Base-by-base conservation (phyloP, 306 rosid species). In the Inga laurina region DNA sequence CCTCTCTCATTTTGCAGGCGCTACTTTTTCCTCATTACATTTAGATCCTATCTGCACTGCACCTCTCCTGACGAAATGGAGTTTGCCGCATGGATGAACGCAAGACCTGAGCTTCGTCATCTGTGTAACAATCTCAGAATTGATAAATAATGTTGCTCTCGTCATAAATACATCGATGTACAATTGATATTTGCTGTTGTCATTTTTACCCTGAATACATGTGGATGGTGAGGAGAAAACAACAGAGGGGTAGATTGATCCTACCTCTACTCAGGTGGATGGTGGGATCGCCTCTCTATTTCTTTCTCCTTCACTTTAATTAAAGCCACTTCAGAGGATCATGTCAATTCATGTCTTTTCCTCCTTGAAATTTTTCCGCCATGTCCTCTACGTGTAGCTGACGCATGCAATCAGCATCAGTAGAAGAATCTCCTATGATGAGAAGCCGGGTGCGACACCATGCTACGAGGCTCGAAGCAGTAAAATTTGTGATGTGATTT, bases 41-140 rank as follows among this genome's bases (percentile, higher is more conserved):
- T 92, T 91, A 86, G 93, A 84, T 94, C 98, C n/a, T 94, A 94
- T 89, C 93, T 91, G 79, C 90, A 91, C 83, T 85, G 92, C 89
- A 87, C 85, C 75, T 84, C 88, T 21, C 88, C 94, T 48, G 85
- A 76, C 5, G 65, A 89, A 69, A 80, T 49, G 83, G 78, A 82
- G 72, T 92, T 92, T 65, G 41, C 91, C 48, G 85, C 86, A 7
- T 94, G 98, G 98, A 94, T 94, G 97, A 77, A 90, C 48, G 97
- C 88, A 12, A 88, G 98, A 89, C 98, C 98, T 34, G 98, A 94
- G 90, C 97, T 94, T 43, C 96, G 95, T 78, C 97, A 94, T 89
- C 86, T 94, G 57, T 92, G 94, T 84, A 91, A 90, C 81, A 94
- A 94, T 86, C 93, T 94, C 27, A 86, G 96, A 85, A 88, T 92